These are phyloP conservation scores for Zizania palustris DNA, from an alignment of 202 grass and related monocot genomes.

Conservation along the genomic window DNA sequence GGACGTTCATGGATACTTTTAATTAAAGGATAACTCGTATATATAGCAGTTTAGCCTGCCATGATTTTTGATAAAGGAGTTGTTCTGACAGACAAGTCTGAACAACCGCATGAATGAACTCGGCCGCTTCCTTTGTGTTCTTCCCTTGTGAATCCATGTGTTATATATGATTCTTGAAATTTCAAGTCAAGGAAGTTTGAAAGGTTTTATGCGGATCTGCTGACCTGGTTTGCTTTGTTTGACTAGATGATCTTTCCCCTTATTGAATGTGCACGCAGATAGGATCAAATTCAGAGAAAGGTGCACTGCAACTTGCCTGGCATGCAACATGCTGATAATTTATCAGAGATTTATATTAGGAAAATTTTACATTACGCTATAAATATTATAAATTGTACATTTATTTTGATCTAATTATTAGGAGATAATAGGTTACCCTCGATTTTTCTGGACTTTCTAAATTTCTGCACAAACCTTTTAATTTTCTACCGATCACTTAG, in stretches of 20 bases:
- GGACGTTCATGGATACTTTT: neutral
- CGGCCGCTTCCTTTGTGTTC: neutral
- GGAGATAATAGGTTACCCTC: too few species aligned
- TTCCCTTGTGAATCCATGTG: neutral
- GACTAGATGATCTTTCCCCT: conserved; percentile 37
- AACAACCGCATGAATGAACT: conserved; percentile 39
- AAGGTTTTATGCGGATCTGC: conserved; percentile 21
- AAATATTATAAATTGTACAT: too few species aligned
- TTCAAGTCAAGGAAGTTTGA: conserved; percentile 50
- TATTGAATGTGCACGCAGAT: neutral
- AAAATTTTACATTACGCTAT: too few species aligned
- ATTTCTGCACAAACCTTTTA: too few species aligned
- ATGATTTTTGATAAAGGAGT: neutral
- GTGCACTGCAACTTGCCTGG: conserved; percentile 25
- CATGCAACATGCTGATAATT: conserved; percentile 30
- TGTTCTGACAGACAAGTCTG: conserved; percentile 27
- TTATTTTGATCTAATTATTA: too few species aligned
- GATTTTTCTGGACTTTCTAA: too few species aligned
- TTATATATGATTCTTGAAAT: neutral
- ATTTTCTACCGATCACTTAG: too few species aligned
- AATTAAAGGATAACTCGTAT: neutral
- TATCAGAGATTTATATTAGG: too few species aligned
- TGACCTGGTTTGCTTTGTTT: conserved; percentile 48
- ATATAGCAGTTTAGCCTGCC: neutral
- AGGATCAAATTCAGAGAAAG: neutral